These are phyloP conservation scores for Xylaria sp. DNA, from an alignment of 2,329 filamentous ascomycete genomes.

Conservation along the genomic window DNA sequence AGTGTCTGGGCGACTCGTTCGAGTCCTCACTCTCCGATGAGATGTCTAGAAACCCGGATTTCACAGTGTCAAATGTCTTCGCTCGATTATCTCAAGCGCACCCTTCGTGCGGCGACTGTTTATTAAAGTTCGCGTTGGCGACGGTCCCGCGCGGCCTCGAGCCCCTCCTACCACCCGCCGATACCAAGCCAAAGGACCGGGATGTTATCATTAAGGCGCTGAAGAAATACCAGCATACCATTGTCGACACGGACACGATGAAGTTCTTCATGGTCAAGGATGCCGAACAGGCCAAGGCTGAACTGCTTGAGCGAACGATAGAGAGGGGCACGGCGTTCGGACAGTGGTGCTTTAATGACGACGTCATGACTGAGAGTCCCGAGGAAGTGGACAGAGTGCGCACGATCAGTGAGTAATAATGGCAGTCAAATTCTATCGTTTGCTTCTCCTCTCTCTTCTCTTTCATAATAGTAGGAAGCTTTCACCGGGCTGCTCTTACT, in stretches of 20 bases:
- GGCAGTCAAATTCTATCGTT: not conserved
- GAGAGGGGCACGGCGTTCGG: slow-evolving; percentile 51
- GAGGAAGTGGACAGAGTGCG: slow-evolving; percentile 50
- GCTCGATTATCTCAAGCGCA: slow-evolving; percentile 53
- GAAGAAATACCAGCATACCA: slow-evolving; percentile 55
- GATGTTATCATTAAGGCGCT: slow-evolving; percentile 45
- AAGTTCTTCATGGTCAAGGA: slow-evolving; percentile 58
- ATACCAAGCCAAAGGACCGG: slow-evolving; percentile 47
- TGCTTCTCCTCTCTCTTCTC: not conserved
- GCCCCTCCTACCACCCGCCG: slow-evolving; percentile 51
- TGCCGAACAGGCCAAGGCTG: slow-evolving; percentile 52
- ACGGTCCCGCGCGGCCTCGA: slow-evolving; percentile 49
- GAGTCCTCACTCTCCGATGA: slow-evolving; percentile 52
- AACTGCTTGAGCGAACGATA: slow-evolving; percentile 50
- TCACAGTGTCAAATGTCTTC: slow-evolving; percentile 54
- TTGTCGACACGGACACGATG: slow-evolving; percentile 55
- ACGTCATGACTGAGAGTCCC: slow-evolving; percentile 53
- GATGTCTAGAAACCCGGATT: slow-evolving; percentile 51
- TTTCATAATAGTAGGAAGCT: not conserved
- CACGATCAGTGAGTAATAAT: slow-evolving; percentile 44
- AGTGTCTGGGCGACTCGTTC: slow-evolving; percentile 57
- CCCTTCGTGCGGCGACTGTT: slow-evolving; percentile 56
- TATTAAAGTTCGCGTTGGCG: slow-evolving; percentile 55
- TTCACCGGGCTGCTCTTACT: not conserved
- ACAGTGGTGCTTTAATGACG: slow-evolving; percentile 57